phyloP scores from a whole-genome alignment of 1,139 yeast genomes.

The Geotrichum histeridarum region DNA sequence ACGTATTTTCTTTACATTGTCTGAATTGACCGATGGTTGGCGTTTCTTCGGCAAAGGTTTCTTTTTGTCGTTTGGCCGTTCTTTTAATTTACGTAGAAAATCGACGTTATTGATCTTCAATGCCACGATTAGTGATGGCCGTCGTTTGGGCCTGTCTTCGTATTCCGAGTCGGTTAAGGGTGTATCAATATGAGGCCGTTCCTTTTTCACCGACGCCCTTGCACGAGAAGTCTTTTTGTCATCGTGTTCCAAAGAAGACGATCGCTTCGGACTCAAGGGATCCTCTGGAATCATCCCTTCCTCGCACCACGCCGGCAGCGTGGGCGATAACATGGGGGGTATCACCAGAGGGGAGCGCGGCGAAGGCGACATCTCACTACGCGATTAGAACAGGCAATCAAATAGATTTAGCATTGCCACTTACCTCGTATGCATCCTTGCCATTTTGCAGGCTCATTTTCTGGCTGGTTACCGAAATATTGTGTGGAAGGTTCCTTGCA shows the following conservation, averaged over 20 bases:
- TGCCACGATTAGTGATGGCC: constrained; percentile 10
- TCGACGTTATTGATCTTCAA: constrained; percentile 6
- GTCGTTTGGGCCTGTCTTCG: not conserved
- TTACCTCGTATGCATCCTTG: constrained; percentile 1
- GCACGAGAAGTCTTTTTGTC: not conserved
- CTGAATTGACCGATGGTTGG: not conserved
- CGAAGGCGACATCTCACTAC: not conserved
- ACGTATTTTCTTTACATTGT: not conserved
- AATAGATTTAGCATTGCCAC: not conserved
- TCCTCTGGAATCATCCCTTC: not conserved
- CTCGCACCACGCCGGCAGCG: constrained; percentile 15
- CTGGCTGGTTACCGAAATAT: not conserved
- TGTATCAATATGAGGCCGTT: not conserved
- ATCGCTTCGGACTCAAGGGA: not conserved
- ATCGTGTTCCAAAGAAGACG: not conserved
- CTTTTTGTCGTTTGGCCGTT: not conserved
- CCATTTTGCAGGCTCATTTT: constrained; percentile 9
- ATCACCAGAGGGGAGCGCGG: constrained; percentile 5
- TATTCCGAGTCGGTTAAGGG: not conserved
- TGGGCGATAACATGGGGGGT: constrained; percentile 17
- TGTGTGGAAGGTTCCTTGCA: not conserved
- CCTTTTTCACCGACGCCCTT: not conserved
- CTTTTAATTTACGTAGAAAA: constrained; percentile 1
- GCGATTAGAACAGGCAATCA: not conserved
- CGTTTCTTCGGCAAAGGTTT: not conserved